Evolutionary conservation across 2,329 filamentous ascomycete genomes (phyloP).

Genomic region (Botrytis medusae): DNA sequence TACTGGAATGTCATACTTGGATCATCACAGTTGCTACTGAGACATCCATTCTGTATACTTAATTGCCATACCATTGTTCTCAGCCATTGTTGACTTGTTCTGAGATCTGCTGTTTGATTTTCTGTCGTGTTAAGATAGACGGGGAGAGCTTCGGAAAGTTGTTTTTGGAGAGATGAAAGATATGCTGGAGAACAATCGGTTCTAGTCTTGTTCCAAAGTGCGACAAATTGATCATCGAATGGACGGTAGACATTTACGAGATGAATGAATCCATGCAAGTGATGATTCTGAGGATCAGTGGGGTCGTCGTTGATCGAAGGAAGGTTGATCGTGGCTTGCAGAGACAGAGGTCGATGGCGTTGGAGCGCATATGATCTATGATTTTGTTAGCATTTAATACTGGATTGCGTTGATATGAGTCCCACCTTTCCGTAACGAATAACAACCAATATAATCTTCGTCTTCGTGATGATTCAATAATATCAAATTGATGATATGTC

Average conservation of each 20-base stretch:
- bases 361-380: slow-evolving; percentile 67
- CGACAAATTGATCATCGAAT: slow-evolving; percentile 64
- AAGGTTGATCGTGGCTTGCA: slow-evolving; percentile 67
- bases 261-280: slow-evolving; percentile 57
- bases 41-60: slow-evolving; percentile 54
- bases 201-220: slow-evolving; percentile 65
- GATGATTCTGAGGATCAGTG: slow-evolving; percentile 53
- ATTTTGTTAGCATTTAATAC: slow-evolving; percentile 22
- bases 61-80: slow-evolving; percentile 65
- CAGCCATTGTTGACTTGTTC: slow-evolving; percentile 63
- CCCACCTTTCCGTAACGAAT: slow-evolving; percentile 67
- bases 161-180: slow-evolving; percentile 59
- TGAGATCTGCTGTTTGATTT: slow-evolving; percentile 54
- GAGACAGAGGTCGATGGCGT: slow-evolving; percentile 65
- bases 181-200: slow-evolving; percentile 57
- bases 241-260: slow-evolving; percentile 63
- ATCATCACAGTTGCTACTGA: slow-evolving; percentile 50
- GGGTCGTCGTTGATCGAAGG: slow-evolving; percentile 62
- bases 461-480: slow-evolving; percentile 60
- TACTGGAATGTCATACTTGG: slow-evolving; percentile 62
- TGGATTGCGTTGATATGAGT: neutral
- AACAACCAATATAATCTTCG: slow-evolving; percentile 73
- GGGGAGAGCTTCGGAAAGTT: slow-evolving; percentile 57
- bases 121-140: slow-evolving; percentile 52
- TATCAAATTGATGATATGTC: slow-evolving; percentile 58